Base-by-base conservation (phyloP, 495 filamentous ascomycete species). In the Baudoinia panamericana region DNA sequence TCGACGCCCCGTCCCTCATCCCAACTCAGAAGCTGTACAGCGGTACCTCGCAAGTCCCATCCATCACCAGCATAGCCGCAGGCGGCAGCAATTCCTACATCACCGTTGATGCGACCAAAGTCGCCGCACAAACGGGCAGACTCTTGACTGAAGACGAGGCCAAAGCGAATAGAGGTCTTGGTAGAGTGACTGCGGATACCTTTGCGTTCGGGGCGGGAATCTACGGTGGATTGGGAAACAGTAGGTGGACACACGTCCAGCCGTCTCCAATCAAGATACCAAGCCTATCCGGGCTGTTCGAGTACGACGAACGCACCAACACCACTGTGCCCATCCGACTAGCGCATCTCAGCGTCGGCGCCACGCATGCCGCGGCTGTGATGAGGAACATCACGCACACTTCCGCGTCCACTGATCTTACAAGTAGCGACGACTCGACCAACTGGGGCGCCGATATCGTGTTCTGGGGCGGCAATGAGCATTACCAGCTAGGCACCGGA, bases 401-500 rank as follows among this genome's bases (percentile, higher is more conserved):
- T 26, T 55, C 65, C 12, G 68, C 74, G 3, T 62, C 60, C 7
- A 29, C 25, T n/a, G 60, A 58, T 12, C 58, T 59, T 9, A 53
- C 64, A 5, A 54, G 61, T 5, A 65, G 64, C 3, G 72, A 76
- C 34, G 73, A 76, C 36, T 78, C 84, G 43, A 80, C 74, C 3
- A 80, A 84, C 48, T 93, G 72, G 67, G 88, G 88, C 36, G 75
- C 76, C 7, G 90, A 96, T 58, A 75, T 82, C 2, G 56, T 95
- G 5, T 92, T 78, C 71, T 97, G 87, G 82, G 90, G 90, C 48
- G 82, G 82, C 26, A 97, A 95, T 52, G 88, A 97, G 62, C 70
- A 74, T 46, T 93, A 82, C 54, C 90, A 97, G 55, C 71, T 97
- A 13, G 90, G 90, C 3, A 95, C 80, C 3, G 88, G 90, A 25